These are phyloP conservation scores for Byssoonygena ceratinophila DNA, from an alignment of 2,329 filamentous ascomycete species.

Conservation along the genomic window DNA sequence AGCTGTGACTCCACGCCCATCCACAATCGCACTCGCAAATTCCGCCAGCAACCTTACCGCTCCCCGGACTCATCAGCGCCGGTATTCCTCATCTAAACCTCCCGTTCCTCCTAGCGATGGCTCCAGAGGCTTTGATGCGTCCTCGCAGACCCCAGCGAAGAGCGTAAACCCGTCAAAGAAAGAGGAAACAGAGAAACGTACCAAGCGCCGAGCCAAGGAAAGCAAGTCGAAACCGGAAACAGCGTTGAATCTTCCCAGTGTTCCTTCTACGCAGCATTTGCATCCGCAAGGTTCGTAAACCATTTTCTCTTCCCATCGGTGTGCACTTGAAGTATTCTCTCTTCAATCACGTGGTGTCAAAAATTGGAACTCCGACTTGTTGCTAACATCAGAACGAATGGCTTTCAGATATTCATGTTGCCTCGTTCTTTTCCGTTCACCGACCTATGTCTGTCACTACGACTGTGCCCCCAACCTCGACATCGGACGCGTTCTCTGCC, in stretches of 20 bases:
- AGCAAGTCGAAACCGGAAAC: slow-evolving; percentile 29
- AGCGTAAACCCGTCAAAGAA: slow-evolving; percentile 30
- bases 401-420: slow-evolving; percentile 67
- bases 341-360: slow-evolving; percentile 10
- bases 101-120: slow-evolving; percentile 39
- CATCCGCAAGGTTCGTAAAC: slow-evolving; percentile 36
- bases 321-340: neutral
- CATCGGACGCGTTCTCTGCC: slow-evolving; percentile 65
- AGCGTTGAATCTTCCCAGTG: slow-evolving; percentile 38
- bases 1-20: slow-evolving; percentile 25
- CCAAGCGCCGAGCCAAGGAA: slow-evolving; percentile 28
- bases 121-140: slow-evolving; percentile 33
- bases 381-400: slow-evolving; percentile 15
- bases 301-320: neutral
- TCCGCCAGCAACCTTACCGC: slow-evolving; percentile 25
- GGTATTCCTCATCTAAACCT: slow-evolving; percentile 42
- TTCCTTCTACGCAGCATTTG: slow-evolving; percentile 41
- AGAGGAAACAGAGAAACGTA: slow-evolving; percentile 22
- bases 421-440: slow-evolving; percentile 91
- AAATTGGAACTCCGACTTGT: neutral
- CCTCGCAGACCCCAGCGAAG: slow-evolving; percentile 31
- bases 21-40: slow-evolving; percentile 23
- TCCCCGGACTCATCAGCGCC: slow-evolving; percentile 32
- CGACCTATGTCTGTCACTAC: slow-evolving; percentile 82
- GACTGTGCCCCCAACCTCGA: slow-evolving; percentile 62